phyloP scores from a whole-genome alignment of 108 stramenopile genomes.

The Mediolabrus comicus region DNA sequence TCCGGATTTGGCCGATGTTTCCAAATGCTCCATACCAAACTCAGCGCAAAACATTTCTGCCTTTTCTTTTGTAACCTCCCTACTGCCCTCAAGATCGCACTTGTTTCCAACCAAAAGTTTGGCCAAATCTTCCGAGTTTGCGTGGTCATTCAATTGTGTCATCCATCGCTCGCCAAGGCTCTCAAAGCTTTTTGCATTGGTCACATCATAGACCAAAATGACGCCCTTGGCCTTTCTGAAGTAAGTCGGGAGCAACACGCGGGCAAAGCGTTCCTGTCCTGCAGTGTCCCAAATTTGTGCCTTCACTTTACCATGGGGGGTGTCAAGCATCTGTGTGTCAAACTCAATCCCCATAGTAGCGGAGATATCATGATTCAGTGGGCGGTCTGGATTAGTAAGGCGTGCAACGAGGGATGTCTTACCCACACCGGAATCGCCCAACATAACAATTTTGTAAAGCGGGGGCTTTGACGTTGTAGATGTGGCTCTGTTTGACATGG shows the following conservation, averaged over 20 bases:
- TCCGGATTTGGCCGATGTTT: conserved; percentile 80
- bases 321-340: conserved; percentile 93
- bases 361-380: conserved; percentile 87
- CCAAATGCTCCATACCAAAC: conserved; percentile 87
- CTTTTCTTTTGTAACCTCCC: conserved; percentile 78
- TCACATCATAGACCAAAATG: conserved; percentile 89
- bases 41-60: conserved; percentile 79
- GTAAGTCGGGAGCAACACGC: conserved; percentile 87
- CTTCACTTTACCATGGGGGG: conserved; percentile 88
- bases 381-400: conserved; percentile 82
- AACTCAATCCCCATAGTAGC: conserved; percentile 96
- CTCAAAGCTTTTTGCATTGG: conserved; percentile 82
- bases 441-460: conserved; percentile 93
- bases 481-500: conserved; percentile 72
- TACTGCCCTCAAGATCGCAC: conserved; percentile 71
- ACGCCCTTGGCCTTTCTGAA: conserved; percentile 93
- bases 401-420: conserved; percentile 89
- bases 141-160: conserved; percentile 88
- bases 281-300: conserved; percentile 95
- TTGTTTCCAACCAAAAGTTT: conserved; percentile 90
- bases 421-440: conserved; percentile 91
- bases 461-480: conserved; percentile 83
- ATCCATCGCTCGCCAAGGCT: conserved; percentile 79
- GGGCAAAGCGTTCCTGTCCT: conserved; percentile 90
- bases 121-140: conserved; percentile 74